Base-by-base conservation (phyloP, 2,329 filamentous ascomycete genomes). In the Arthroderma sp. region DNA sequence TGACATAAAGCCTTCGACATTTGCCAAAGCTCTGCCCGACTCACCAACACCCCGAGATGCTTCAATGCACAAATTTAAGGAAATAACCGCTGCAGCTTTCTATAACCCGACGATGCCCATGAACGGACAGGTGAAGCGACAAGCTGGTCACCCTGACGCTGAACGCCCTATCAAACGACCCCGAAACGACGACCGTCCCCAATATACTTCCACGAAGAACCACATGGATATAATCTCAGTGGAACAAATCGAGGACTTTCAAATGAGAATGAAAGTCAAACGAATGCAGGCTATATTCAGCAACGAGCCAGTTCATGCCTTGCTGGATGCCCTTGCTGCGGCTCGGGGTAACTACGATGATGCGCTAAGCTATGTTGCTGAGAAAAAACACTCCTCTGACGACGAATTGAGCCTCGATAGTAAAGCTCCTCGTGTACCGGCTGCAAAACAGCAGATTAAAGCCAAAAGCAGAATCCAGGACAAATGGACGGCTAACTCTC, bases 1-100 rank as follows among this genome's bases (percentile, higher is more conserved):
- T 1, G 74, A 80, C 50, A 80, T 84, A 51, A 75, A 73, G 48
- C 74, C 77, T 3, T 73, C 76, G 1, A 73, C 68, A 38, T 77
- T 81, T 51, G 65, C 65, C 33, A 70, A 66, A 54, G 64, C 65
- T 43, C 54, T 60, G n/a, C 64, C 68, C 46, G 68, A 66, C 4
- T 64, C 66, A 7, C 52, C 61, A 9, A 53, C 53, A 32, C 51
- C 56, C 30, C 56, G 54, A 29, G 50, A 48, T 33, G 49, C 49
- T 38, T 47, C 54, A 10, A 50, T 58, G 40, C 58, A 59, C 48
- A 58, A 57, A 2, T 70, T 71, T 46, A 65, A 61, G 47, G 60
- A 70, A 48, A 66, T 71, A 6, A 69, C 66, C 3, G 51, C 64
- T 4, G 60, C 58, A 6, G 61, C 66, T 3, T 52, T 68, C 22